phyloP scores from a whole-genome alignment of 345 rosid species.

The Clausena lansium region DNA sequence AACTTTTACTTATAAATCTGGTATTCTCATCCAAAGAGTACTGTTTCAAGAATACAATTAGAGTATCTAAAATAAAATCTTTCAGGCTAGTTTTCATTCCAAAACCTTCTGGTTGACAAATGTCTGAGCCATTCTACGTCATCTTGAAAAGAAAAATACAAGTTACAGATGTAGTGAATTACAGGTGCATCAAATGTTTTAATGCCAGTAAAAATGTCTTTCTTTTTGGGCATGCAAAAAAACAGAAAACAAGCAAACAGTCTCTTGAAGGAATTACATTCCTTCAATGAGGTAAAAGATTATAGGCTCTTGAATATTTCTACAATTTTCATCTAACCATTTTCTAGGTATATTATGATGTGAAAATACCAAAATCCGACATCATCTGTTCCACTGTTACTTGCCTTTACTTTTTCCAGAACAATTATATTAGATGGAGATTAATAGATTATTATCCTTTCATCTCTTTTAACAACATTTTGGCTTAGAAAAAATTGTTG shows the following conservation, averaged over 20 bases:
- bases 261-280: background rate
- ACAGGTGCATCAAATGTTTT: constrained; percentile 9
- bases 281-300: background rate
- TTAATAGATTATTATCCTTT: background rate
- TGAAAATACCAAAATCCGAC: background rate
- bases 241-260: background rate
- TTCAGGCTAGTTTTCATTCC: background rate
- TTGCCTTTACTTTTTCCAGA: background rate
- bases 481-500: background rate
- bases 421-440: background rate
- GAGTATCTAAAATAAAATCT: background rate
- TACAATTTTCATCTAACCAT: background rate
- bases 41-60: background rate
- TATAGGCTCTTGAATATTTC: background rate
- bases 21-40: background rate
- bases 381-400: background rate
- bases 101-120: background rate
- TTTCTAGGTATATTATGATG: background rate
- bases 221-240: background rate
- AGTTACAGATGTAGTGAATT: background rate
- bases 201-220: background rate
- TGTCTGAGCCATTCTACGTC: background rate
- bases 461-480: background rate
- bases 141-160: background rate
- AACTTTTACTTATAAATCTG: background rate